Percentiles rank a stretch among this genome's conserved stretches.
These are phyloP conservation scores for Nephromyces sp. DNA, from an alignment of 169 alveolate species.

Conservation along the genomic window DNA sequence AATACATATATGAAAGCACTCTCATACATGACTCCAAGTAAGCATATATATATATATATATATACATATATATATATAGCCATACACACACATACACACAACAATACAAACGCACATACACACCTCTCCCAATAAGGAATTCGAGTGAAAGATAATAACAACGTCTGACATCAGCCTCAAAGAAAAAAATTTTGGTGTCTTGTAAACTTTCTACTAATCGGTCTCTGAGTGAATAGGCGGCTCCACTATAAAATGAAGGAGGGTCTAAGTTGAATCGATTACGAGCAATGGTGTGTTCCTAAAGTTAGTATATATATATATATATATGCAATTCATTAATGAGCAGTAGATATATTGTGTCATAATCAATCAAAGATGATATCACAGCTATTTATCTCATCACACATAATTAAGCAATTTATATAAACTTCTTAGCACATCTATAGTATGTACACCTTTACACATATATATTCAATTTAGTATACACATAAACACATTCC, in stretches of 20 bases:
- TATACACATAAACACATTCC: too few relatives aligned
- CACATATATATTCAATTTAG: too few relatives aligned
- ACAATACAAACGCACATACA: neutral
- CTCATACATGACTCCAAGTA: too few relatives aligned
- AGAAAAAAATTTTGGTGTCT: constrained; percentile 78
- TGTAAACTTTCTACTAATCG: constrained; percentile 83
- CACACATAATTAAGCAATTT: too few relatives aligned
- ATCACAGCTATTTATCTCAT: constrained; percentile 13
- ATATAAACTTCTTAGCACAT: too few relatives aligned
- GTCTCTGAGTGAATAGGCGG: constrained; percentile 81
- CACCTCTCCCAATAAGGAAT: constrained; percentile 80
- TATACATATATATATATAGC: neutral
- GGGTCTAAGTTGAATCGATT: constrained; percentile 80
- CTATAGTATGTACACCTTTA: too few relatives aligned
- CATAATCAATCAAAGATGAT: neutral
- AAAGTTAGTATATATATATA: constrained; percentile 23
- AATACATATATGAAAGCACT: too few relatives aligned
- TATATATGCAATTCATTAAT: neutral
- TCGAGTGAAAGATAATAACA: constrained; percentile 84
- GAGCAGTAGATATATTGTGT: neutral
- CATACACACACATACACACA: neutral
- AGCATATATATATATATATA: neutral
- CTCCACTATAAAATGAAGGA: constrained; percentile 72
- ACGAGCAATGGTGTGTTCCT: constrained; percentile 85
- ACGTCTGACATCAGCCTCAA: constrained; percentile 73